phyloP scores from a whole-genome alignment of 768 basidiomycete genomes.

The Auriculariales sp. region DNA sequence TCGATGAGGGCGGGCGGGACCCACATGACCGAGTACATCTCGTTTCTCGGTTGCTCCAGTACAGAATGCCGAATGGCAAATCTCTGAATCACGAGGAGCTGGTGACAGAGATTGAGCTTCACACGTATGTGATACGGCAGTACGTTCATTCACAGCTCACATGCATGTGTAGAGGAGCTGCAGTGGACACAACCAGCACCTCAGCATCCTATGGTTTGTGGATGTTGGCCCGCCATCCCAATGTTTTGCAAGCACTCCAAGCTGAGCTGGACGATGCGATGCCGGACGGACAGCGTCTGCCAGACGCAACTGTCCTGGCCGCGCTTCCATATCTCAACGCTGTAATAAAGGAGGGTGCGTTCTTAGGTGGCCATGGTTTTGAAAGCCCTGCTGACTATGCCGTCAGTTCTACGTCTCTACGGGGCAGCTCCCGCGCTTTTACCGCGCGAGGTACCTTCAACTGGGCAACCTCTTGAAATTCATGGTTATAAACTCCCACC shows the following conservation, averaged over 20 bases:
- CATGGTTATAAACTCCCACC: slow-evolving; percentile 70
- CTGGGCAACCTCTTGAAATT: slow-evolving; percentile 52
- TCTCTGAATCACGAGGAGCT: slow-evolving; percentile 57
- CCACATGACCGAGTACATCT: neutral
- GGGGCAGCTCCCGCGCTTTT: slow-evolving; percentile 57
- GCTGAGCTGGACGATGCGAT: slow-evolving; percentile 39
- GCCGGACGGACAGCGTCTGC: slow-evolving; percentile 27
- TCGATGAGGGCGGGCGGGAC: neutral
- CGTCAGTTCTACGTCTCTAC: slow-evolving; percentile 56
- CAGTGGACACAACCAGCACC: slow-evolving; percentile 62
- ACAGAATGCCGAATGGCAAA: slow-evolving; percentile 9
- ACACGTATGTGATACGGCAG: slow-evolving; percentile 61
- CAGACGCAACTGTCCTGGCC: slow-evolving; percentile 46
- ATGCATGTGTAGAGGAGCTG: slow-evolving; percentile 42
- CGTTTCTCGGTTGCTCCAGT: neutral
- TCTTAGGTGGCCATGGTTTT: no score
- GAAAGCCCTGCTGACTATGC: neutral
- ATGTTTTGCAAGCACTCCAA: slow-evolving; percentile 55
- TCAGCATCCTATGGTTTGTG: slow-evolving; percentile 63
- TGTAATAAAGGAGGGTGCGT: slow-evolving; percentile 39
- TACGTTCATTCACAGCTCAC: no score
- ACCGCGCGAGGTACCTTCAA: slow-evolving; percentile 61
- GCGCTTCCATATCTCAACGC: slow-evolving; percentile 31
- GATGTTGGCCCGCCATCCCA: slow-evolving; percentile 61
- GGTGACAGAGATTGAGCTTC: slow-evolving; percentile 71